Evolutionary conservation across 768 basidiomycete genomes (phyloP).

Genomic region (Tubosaeta sp.): DNA sequence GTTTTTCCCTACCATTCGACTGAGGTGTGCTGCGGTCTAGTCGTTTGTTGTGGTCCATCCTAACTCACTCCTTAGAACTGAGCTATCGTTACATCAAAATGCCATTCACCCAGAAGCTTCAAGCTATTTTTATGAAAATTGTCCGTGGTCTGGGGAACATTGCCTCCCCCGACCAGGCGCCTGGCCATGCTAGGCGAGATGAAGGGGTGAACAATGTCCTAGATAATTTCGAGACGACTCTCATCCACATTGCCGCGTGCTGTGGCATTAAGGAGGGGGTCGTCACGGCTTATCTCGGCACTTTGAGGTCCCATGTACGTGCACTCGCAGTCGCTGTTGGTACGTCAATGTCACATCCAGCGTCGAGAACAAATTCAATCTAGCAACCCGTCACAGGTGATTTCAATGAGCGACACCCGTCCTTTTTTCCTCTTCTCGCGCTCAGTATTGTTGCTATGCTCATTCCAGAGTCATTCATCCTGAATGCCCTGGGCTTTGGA

Average conservation of each 20-base stretch:
- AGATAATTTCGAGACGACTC: neutral
- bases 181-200: conserved; percentile 4
- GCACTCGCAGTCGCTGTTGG: conserved; percentile 8
- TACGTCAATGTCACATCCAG: neutral
- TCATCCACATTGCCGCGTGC: neutral
- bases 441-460: conserved; percentile 5
- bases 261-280: conserved; percentile 6
- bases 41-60: no score
- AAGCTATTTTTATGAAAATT: conserved; percentile 2
- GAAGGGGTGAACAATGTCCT: conserved; percentile 6
- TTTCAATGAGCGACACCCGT: conserved; percentile 10
- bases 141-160: conserved; percentile 1
- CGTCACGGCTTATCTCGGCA: neutral
- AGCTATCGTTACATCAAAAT: no score
- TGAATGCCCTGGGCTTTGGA: conserved; percentile 13
- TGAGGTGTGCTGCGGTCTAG: no score
- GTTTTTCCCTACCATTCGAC: no score
- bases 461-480: conserved; percentile 13
- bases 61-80: no score
- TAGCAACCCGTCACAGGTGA: neutral
- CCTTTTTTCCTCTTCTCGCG: conserved; percentile 1
- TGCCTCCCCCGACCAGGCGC: neutral
- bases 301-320: conserved; percentile 4
- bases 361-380: no score
- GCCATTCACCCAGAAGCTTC: no score